A percentile compares a stretch with the other conserved stretches of the same genome.
phyloP scores from a whole-genome alignment of 768 basidiomycete species.

The Baorangia bicolor region DNA sequence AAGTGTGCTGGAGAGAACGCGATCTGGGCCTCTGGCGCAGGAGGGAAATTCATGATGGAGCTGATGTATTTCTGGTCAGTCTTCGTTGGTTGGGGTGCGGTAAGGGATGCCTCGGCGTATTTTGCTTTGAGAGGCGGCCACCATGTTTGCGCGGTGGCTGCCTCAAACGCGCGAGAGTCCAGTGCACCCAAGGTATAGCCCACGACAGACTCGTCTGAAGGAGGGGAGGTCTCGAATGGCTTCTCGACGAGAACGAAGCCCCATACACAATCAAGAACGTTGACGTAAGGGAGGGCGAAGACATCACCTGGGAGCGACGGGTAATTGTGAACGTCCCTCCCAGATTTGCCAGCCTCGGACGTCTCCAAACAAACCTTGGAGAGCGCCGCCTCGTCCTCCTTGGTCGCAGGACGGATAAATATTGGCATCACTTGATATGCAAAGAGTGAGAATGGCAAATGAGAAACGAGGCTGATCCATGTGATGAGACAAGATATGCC shows the following conservation, averaged over 20 bases:
- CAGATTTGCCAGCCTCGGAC: slow-evolving; percentile 66
- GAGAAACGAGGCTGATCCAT: neutral
- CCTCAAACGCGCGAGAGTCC: slow-evolving; percentile 67
- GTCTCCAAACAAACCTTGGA: slow-evolving; percentile 76
- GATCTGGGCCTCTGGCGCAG: slow-evolving; percentile 52
- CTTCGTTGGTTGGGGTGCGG: slow-evolving; percentile 17
- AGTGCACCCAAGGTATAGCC: slow-evolving; percentile 70
- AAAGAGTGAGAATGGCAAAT: neutral
- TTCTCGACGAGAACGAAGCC: slow-evolving; percentile 70
- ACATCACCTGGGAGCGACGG: slow-evolving; percentile 67
- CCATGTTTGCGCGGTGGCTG: slow-evolving; percentile 55
- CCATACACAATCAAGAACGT: slow-evolving; percentile 58
- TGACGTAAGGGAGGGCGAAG: slow-evolving; percentile 75
- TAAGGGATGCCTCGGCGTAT: slow-evolving; percentile 40
- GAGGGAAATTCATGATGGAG: slow-evolving; percentile 35
- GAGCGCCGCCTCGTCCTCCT: slow-evolving; percentile 53
- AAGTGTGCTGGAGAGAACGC: slow-evolving; percentile 71
- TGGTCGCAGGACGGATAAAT: slow-evolving; percentile 55
- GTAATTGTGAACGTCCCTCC: slow-evolving; percentile 58
- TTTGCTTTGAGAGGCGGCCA: slow-evolving; percentile 60
- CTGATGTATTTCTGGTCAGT: slow-evolving; percentile 34
- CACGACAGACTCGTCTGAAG: slow-evolving; percentile 46
- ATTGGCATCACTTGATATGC: slow-evolving; percentile 32
- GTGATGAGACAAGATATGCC: neutral
- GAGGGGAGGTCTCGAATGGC: slow-evolving; percentile 17